Evolutionary conservation across 768 basidiomycete genomes (phyloP).

Genomic region (Thelephora ganbajun): DNA sequence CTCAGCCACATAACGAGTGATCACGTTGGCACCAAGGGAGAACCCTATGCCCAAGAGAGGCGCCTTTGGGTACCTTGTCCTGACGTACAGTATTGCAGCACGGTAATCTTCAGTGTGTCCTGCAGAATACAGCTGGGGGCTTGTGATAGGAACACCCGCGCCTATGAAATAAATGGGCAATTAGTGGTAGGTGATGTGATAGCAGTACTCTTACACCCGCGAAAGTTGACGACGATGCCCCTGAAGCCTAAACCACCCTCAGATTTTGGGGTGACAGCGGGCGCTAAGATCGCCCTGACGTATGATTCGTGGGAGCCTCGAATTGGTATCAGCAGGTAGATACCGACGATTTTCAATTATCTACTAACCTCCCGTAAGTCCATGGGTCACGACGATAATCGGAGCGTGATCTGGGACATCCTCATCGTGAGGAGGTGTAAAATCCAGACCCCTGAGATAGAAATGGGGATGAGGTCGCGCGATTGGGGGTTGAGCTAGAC

Average conservation of each 20-base stretch:
- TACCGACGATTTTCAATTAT: conserved; percentile 1
- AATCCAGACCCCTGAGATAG: conserved; percentile 44
- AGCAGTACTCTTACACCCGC: conserved; percentile 53
- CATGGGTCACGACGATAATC: conserved; percentile 41
- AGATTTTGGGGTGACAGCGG: conserved; percentile 51
- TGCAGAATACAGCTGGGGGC: conserved; percentile 74
- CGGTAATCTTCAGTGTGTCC: conserved; percentile 86
- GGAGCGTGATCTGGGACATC: conserved; percentile 25
- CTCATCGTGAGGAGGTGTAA: conserved; percentile 28
- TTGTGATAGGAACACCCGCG: conserved; percentile 75
- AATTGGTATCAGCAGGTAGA: conserved; percentile 1
- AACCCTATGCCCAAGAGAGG: conserved; percentile 82
- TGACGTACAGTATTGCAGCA: conserved; percentile 64
- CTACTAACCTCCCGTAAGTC: conserved; percentile 29
- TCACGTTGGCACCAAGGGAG: conserved; percentile 85
- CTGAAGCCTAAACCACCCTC: conserved; percentile 87
- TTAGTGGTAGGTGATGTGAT: conserved; percentile 3
- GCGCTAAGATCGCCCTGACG: conserved; percentile 68
- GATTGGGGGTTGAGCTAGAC: neutral
- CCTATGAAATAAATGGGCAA: conserved; percentile 28
- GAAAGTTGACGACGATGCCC: conserved; percentile 82
- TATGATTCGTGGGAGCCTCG: conserved; percentile 84
- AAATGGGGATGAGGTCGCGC: conserved; percentile 1
- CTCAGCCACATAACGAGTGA: conserved; percentile 82
- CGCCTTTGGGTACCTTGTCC: conserved; percentile 58